Conservation (phyloP, 2,329 filamentous ascomycete species). For the Calonectria pseudoturangicola region DNA sequence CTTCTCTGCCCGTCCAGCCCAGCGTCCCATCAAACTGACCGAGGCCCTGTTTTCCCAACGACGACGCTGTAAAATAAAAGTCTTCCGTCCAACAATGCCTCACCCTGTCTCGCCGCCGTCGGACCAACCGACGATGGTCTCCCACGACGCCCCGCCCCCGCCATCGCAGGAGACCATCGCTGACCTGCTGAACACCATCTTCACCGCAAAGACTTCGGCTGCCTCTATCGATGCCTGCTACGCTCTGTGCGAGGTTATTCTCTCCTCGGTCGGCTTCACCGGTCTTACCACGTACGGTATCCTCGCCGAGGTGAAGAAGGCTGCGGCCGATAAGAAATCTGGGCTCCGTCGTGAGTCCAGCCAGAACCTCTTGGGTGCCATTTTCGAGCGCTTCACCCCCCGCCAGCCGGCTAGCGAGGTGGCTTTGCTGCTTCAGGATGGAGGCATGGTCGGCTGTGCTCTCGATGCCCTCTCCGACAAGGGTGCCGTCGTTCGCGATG, state of each 20-base stretch:
- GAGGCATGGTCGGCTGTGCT: constrained; percentile 81
- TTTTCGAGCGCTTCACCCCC: constrained; percentile 92
- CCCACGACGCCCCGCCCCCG: constrained; percentile 70
- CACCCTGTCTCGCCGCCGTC: constrained; percentile 69
- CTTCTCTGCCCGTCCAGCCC: constrained; percentile 35
- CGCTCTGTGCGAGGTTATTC: constrained; percentile 75
- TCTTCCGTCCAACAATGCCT: constrained; percentile 62
- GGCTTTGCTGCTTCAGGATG: constrained; percentile 87
- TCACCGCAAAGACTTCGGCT: constrained; percentile 80
- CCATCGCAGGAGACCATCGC: constrained; percentile 80
- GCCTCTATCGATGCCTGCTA: constrained; percentile 80
- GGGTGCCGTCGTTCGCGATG: constrained; percentile 89
- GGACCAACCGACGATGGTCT: constrained; percentile 63
- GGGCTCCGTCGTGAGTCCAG: constrained; percentile 89
- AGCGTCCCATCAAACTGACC: constrained; percentile 39
- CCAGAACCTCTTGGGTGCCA: constrained; percentile 94
- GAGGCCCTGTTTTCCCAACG: constrained; percentile 48
- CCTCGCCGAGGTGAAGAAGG: constrained; percentile 78
- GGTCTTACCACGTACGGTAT: constrained; percentile 74
- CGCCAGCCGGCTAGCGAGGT: constrained; percentile 87
- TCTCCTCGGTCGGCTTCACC: constrained; percentile 71
- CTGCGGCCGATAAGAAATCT: constrained; percentile 95
- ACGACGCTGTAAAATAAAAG: constrained; percentile 30
- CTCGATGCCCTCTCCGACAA: constrained; percentile 94
- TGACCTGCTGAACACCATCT: constrained; percentile 79